A percentile compares a stretch with the other conserved stretches of the same genome.
Evolutionary conservation across 768 basidiomycete genomes (phyloP).

Genomic region (Lentinula aciculospora): DNA sequence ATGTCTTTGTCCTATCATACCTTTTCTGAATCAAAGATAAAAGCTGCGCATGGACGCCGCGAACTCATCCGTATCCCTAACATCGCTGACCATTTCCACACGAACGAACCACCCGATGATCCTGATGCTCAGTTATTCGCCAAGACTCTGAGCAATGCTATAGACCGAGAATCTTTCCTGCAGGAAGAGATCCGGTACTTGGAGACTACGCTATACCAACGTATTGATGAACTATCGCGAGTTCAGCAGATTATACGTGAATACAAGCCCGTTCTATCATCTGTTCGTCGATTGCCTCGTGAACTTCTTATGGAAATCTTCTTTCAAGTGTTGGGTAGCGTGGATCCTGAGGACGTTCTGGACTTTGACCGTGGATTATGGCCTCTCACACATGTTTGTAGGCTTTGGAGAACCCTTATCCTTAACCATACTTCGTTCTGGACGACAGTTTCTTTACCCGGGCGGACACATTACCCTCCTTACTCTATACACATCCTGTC

Average conservation of each 20-base stretch:
- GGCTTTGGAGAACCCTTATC: background rate
- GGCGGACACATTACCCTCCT: background rate
- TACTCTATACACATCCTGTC: background rate
- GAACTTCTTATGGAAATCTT: slow-evolving; percentile 7
- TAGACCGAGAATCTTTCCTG: background rate
- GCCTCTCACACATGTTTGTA: background rate
- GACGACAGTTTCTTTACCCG: background rate
- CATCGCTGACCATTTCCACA: background rate
- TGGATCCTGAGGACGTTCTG: background rate
- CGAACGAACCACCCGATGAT: background rate
- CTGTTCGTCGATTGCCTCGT: slow-evolving; percentile 1
- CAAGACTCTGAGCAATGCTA: background rate
- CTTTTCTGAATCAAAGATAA: background rate
- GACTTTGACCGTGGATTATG: background rate
- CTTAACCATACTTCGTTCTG: background rate
- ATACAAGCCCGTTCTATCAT: background rate
- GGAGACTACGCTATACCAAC: background rate
- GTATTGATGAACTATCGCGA: background rate
- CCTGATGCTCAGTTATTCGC: background rate
- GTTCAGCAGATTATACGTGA: background rate
- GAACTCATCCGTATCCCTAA: background rate
- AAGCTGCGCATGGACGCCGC: background rate
- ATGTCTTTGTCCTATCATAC: background rate
- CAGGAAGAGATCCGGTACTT: background rate
- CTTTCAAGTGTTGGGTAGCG: background rate